Conservation (phyloP, 2,329 filamentous ascomycete species). For the Aspergillus pseudoterreus region DNA sequence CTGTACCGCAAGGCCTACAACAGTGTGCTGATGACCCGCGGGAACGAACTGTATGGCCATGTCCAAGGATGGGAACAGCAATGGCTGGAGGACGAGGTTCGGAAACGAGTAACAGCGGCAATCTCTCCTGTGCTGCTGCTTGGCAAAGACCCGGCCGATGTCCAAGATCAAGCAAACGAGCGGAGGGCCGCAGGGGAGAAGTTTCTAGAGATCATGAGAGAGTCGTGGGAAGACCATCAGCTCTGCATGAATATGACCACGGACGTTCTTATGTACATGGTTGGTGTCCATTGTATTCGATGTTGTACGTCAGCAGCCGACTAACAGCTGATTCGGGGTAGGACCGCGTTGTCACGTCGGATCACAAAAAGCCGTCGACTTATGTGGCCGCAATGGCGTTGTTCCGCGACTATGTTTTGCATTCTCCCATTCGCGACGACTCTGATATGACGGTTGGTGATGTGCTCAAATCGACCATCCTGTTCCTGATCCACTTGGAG, state of each 20-base stretch:
- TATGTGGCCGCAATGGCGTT: constrained; percentile 81
- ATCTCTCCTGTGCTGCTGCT: constrained; percentile 67
- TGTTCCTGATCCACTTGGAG: constrained; percentile 92
- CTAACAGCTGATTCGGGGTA: constrained; percentile 24
- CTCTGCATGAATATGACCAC: constrained; percentile 94
- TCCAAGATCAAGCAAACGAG: constrained; percentile 66
- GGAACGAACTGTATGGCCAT: constrained; percentile 72
- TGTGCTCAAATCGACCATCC: constrained; percentile 74
- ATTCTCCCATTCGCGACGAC: constrained; percentile 50
- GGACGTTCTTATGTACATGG: constrained; percentile 95
- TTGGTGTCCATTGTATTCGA: constrained; percentile 32
- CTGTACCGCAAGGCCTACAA: constrained; percentile 93
- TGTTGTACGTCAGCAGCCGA: background rate
- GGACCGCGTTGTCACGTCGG: constrained; percentile 77
- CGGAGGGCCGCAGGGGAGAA: constrained; percentile 74
- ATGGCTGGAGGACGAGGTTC: constrained; percentile 75
- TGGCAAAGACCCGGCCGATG: constrained; percentile 42
- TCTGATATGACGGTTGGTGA: constrained; percentile 57
- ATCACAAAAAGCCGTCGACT: constrained; percentile 71
- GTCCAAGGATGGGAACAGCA: constrained; percentile 77
- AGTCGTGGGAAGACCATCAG: constrained; percentile 84
- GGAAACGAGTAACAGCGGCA: constrained; percentile 65
- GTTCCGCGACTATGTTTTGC: constrained; percentile 82
- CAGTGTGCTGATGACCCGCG: constrained; percentile 84
- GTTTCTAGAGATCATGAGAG: constrained; percentile 72